Conservation (phyloP, 257 asterid genomes). For the Rauvolfia tetraphylla region DNA sequence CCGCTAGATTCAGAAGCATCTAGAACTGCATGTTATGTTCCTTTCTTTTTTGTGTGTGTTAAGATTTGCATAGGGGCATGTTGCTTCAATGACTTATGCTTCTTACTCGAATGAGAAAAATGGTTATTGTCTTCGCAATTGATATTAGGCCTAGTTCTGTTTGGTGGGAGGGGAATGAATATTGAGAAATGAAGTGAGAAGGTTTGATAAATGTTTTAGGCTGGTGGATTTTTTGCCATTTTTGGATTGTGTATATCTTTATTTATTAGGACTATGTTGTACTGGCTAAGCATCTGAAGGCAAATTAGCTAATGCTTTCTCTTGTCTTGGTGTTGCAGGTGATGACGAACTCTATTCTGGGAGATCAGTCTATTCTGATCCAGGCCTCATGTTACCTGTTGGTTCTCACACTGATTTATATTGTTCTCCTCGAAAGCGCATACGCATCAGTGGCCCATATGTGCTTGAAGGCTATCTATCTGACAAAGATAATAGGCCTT, state of each 20-base stretch:
- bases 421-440: conserved; percentile 69
- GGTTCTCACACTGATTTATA: conserved; percentile 56
- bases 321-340: conserved; percentile 40
- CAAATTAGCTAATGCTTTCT: not conserved
- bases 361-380: conserved; percentile 49
- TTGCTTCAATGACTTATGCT: not conserved
- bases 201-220: not conserved
- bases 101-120: not conserved
- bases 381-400: conserved; percentile 56
- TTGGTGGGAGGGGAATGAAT: not conserved
- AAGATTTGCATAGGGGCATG: not conserved
- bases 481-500: conserved; percentile 40
- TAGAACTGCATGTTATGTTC: too few relatives aligned
- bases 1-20: too few relatives aligned
- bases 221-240: not conserved
- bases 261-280: not conserved
- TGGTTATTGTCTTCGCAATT: not conserved
- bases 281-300: not conserved
- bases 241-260: not conserved
- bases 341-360: conserved; percentile 60
- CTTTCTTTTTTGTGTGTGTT: not conserved
- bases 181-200: not conserved
- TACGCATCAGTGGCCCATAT: conserved; percentile 55
- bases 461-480: conserved; percentile 23
- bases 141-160: not conserved